These are phyloP conservation scores for Cocos nucifera DNA, from an alignment of 176 grass and related monocot species.

Conservation along the genomic window DNA sequence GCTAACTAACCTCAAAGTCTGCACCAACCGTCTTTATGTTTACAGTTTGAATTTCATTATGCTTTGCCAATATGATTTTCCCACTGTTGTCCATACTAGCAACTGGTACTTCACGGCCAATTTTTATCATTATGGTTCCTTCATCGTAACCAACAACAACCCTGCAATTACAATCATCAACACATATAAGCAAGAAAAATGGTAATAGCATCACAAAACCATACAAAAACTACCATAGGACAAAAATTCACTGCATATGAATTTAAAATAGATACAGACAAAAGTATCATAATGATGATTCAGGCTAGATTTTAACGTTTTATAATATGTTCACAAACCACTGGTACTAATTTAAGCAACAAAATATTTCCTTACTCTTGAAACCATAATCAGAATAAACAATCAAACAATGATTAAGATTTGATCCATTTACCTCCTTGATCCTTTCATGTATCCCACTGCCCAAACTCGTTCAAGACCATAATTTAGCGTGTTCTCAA, in stretches of 20 bases:
- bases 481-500: conserved; percentile 75
- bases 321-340: too few relatives aligned
- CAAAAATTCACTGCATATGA: too few relatives aligned
- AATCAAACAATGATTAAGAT: not conserved
- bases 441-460: conserved; percentile 61
- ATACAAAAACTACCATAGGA: not conserved
- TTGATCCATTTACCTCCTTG: conserved; percentile 38
- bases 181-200: not conserved
- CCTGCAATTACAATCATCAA: not conserved
- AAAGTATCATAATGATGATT: too few relatives aligned
- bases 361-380: too few relatives aligned
- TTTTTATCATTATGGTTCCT: conserved; percentile 76
- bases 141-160: conserved; percentile 70
- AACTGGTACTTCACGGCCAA: conserved; percentile 57
- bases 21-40: conserved; percentile 27
- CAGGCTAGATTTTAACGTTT: too few relatives aligned
- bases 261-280: too few relatives aligned
- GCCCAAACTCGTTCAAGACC: conserved; percentile 81
- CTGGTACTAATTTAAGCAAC: too few relatives aligned
- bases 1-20: conserved; percentile 11
- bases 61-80: conserved; percentile 68
- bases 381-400: too few relatives aligned
- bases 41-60: conserved; percentile 33
- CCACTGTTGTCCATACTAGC: conserved; percentile 65
- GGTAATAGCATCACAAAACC: not conserved